Base-by-base conservation (phyloP, 2,329 filamentous ascomycete species). In the Exophiala phaeomuriformis region DNA sequence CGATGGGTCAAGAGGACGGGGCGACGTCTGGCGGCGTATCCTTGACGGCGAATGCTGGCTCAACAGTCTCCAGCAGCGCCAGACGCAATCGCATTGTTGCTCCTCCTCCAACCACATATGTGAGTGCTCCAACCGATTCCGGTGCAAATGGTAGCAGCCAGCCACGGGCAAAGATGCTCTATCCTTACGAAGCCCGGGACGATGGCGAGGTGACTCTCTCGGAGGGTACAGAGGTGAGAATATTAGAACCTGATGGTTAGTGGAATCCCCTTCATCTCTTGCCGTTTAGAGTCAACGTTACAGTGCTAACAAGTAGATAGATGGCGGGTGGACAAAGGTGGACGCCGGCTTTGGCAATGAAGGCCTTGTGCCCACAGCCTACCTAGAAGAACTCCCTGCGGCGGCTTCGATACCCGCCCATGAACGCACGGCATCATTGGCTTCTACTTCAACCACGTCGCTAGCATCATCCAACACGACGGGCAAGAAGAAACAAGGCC, bases 321-420 rank as follows among this genome's bases (percentile, higher is more conserved):
- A 95, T 70, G 91, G 91, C 55, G 93, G 93, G 40, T 98, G 93
- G 93, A 80, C 89, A 63, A 91, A 86, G 68, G 83, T 98, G 55
- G 85, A 86, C 48, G 78, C 79, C 33, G 86, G 85, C 12, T 79
- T 79, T 12, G 58, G 64, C 61, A 83, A 83, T 61, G 85, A 91
- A 71, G 93, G 93, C 36, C 78, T 97, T 29, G 90, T 98, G 0
- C 93, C 93, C 1, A 80, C 90, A 4, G 79, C 84, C 4, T 98
- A 98, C 68, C 76, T 95, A 42, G 90, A 97, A 64, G 67, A 85
- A 29, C 71, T 80, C 2, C 62, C 73, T 33, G 67, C 71, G 10
- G 69, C 73, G 3, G 74, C 51, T 35, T 54, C 44, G n/a, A 53
- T 56, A n/a, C 51, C 57, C 3, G 51, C 55, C 10, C 52, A 55